phyloP scores from a whole-genome alignment of 768 basidiomycete species.

The Rhizopogon vinicolor region DNA sequence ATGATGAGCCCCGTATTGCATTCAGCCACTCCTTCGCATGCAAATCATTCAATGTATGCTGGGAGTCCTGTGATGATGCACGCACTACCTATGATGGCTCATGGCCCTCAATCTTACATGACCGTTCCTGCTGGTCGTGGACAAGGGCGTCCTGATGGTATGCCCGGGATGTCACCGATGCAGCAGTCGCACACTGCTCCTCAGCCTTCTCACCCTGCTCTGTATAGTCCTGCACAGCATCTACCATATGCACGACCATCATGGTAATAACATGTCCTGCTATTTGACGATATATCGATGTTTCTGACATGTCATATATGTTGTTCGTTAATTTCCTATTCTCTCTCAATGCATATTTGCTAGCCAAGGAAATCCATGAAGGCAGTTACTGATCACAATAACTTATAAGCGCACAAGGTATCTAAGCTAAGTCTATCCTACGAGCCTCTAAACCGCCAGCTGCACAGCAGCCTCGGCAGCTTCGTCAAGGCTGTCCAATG shows the following conservation, averaged over 20 bases:
- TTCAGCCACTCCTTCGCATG: slow-evolving; percentile 40
- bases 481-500: slow-evolving; percentile 91
- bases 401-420: neutral
- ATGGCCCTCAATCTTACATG: slow-evolving; percentile 30
- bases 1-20: slow-evolving; percentile 74
- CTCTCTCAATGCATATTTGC: slow-evolving; percentile 1
- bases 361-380: neutral
- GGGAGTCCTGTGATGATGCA: slow-evolving; percentile 69
- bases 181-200: slow-evolving; percentile 30
- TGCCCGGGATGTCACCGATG: slow-evolving; percentile 34
- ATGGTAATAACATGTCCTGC: slow-evolving; percentile 20
- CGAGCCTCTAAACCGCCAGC: slow-evolving; percentile 39
- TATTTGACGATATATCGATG: slow-evolving; percentile 27
- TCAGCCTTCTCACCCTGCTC: slow-evolving; percentile 23
- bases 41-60: slow-evolving; percentile 50
- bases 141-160: slow-evolving; percentile 45
- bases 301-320: slow-evolving; percentile 15
- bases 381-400: neutral
- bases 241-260: slow-evolving; percentile 22
- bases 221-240: slow-evolving; percentile 20
- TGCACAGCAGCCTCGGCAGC: slow-evolving; percentile 81
- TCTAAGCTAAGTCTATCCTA: slow-evolving; percentile 10
- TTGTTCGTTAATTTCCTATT: slow-evolving; percentile 1
- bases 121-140: slow-evolving; percentile 49
- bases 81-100: slow-evolving; percentile 35